These are phyloP conservation scores for Neofusicoccum cordaticola DNA, from an alignment of 2,329 filamentous ascomycete species.

Conservation along the genomic window DNA sequence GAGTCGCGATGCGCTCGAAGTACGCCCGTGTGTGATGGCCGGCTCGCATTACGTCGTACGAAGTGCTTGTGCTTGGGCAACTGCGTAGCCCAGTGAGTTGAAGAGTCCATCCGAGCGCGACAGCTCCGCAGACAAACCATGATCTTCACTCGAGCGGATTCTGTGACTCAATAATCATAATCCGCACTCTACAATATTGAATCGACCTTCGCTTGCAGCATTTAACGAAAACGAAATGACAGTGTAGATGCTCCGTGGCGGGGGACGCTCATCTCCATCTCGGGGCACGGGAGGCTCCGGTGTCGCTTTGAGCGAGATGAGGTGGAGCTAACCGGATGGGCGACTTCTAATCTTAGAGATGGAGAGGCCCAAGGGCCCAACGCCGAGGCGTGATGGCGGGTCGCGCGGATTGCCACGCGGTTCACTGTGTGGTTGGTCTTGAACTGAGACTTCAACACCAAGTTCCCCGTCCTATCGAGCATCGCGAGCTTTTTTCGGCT, in stretches of 20 bases:
- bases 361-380: not conserved
- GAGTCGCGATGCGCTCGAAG: not conserved
- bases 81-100: too few relatives aligned
- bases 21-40: not conserved
- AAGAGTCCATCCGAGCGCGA: too few relatives aligned
- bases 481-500: not conserved
- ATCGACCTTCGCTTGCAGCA: not conserved
- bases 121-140: too few relatives aligned
- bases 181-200: not conserved
- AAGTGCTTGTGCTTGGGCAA: too few relatives aligned
- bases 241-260: not conserved
- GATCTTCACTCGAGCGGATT: too few relatives aligned
- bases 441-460: conserved; percentile 1
- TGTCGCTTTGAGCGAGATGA: conserved; percentile 5
- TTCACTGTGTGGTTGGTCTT: not conserved
- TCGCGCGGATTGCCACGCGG: not conserved
- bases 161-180: too few relatives aligned
- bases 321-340: not conserved
- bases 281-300: not conserved
- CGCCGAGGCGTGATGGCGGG: not conserved
- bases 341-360: not conserved
- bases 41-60: too few relatives aligned
- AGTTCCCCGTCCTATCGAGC: not conserved
- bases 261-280: conserved; percentile 9
- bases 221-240: not conserved